Evolutionary conservation across 495 filamentous ascomycete genomes (phyloP).

Genomic region (Aspergillus leporis): DNA sequence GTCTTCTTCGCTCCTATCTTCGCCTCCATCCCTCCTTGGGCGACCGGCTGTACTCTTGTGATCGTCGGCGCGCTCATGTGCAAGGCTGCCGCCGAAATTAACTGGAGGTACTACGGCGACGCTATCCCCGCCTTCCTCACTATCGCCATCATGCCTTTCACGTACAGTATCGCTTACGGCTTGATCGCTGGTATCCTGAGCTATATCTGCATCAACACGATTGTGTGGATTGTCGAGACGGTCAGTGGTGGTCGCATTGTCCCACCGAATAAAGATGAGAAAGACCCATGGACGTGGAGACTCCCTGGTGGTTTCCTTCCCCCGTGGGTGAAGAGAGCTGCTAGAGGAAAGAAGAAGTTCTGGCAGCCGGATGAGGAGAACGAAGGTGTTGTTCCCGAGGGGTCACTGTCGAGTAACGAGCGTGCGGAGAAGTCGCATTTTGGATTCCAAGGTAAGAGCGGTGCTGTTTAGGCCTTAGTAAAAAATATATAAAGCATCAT

Average conservation of each 20-base stretch:
- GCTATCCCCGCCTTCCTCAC: conserved; percentile 78
- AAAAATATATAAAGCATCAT: not conserved
- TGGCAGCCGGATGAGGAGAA: conserved; percentile 51
- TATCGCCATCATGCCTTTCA: conserved; percentile 83
- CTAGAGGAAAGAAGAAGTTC: conserved; percentile 66
- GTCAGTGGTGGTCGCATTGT: conserved; percentile 65
- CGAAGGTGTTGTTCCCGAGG: conserved; percentile 11
- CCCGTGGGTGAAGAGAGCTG: conserved; percentile 62
- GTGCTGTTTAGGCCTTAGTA: not conserved
- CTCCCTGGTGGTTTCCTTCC: conserved; percentile 69
- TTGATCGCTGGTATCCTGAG: conserved; percentile 75
- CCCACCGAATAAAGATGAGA: conserved; percentile 68
- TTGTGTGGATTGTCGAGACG: conserved; percentile 65
- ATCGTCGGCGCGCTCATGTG: conserved; percentile 83
- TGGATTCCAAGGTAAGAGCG: not conserved
- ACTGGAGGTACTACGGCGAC: conserved; percentile 80
- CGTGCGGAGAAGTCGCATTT: conserved; percentile 13
- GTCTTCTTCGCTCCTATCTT: conserved; percentile 88
- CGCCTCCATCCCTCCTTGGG: conserved; percentile 81
- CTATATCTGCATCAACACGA: conserved; percentile 68
- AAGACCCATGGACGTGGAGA: conserved; percentile 72
- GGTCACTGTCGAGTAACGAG: conserved; percentile 17
- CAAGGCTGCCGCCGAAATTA: conserved; percentile 71
- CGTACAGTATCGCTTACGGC: conserved; percentile 78
- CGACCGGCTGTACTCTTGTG: conserved; percentile 78